A percentile compares a stretch with the other conserved stretches of the same genome.
Evolutionary conservation across 148 eudicot species (phyloP).

Genomic region (Cornus kousa): DNA sequence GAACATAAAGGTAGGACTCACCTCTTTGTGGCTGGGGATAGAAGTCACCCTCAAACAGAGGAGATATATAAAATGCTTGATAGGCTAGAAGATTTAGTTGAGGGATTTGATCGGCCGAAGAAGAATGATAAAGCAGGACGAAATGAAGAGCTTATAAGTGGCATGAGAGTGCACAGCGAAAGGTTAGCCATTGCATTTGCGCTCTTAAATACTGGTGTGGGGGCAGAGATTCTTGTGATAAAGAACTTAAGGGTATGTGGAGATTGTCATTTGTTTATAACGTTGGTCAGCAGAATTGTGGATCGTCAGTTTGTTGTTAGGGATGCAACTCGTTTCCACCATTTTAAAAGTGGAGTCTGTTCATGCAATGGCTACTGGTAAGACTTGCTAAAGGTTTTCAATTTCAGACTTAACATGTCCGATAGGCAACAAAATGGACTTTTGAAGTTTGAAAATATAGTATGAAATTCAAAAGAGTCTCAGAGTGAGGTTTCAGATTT

Average conservation of each 20-base stretch:
- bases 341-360: slow-evolving; percentile 61
- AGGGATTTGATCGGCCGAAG: slow-evolving; percentile 19
- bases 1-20: slow-evolving; percentile 54
- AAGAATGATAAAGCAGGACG: slow-evolving; percentile 19
- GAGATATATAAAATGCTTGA: slow-evolving; percentile 51
- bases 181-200: slow-evolving; percentile 73
- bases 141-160: slow-evolving; percentile 24
- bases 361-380: slow-evolving; percentile 83
- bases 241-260: slow-evolving; percentile 81
- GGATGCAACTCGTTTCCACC: slow-evolving; percentile 87
- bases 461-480: background rate
- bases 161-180: slow-evolving; percentile 62
- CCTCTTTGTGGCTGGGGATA: slow-evolving; percentile 73
- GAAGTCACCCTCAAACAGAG: slow-evolving; percentile 50
- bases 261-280: slow-evolving; percentile 70
- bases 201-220: slow-evolving; percentile 38
- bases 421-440: background rate
- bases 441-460: background rate
- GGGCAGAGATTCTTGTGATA: slow-evolving; percentile 61
- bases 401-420: background rate
- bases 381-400: slow-evolving; percentile 1
- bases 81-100: slow-evolving; percentile 40
- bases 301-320: slow-evolving; percentile 55
- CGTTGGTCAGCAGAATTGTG: slow-evolving; percentile 57
- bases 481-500: background rate